Percentiles rank a stretch among this genome's conserved stretches.
These are phyloP conservation scores for Rhodotorula graminis DNA, from an alignment of 768 basidiomycete genomes.

Conservation along the genomic window DNA sequence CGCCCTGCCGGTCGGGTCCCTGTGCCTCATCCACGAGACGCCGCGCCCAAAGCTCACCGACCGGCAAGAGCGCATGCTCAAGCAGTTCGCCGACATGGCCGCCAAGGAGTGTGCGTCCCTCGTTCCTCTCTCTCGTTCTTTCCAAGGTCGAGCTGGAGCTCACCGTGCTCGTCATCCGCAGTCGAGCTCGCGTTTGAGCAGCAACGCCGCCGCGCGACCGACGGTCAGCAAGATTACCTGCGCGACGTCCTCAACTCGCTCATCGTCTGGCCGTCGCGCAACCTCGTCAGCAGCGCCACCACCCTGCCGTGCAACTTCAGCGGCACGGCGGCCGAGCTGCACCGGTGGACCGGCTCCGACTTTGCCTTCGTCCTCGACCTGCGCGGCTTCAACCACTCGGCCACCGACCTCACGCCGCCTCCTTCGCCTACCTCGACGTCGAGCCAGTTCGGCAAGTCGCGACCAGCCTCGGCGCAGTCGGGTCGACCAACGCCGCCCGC, in stretches of 20 bases:
- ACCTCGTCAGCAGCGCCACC: background rate
- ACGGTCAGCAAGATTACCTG: background rate
- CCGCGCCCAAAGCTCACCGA: background rate
- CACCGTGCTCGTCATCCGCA: too few relatives aligned
- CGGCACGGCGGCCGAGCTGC: background rate
- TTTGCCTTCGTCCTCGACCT: slow-evolving; percentile 9
- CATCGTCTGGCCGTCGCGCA: slow-evolving; percentile 2
- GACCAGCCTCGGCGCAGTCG: background rate
- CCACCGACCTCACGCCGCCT: background rate
- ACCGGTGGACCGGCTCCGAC: background rate
- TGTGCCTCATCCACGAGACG: background rate
- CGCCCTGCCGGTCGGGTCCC: background rate
- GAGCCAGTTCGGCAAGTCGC: background rate
- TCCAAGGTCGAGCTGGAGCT: too few relatives aligned
- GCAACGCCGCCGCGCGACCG: background rate
- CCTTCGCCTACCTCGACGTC: background rate
- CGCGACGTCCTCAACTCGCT: background rate
- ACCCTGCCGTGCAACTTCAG: background rate
- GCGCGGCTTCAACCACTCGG: background rate
- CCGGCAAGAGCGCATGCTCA: background rate
- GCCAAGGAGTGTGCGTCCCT: background rate
- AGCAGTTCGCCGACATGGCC: background rate
- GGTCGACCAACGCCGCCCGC: background rate
- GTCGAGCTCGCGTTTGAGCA: background rate
- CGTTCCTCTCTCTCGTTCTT: background rate